Evolutionary conservation across 2,329 filamentous ascomycete species (phyloP).

Genomic region (Myriosclerotinia duriaeana): DNA sequence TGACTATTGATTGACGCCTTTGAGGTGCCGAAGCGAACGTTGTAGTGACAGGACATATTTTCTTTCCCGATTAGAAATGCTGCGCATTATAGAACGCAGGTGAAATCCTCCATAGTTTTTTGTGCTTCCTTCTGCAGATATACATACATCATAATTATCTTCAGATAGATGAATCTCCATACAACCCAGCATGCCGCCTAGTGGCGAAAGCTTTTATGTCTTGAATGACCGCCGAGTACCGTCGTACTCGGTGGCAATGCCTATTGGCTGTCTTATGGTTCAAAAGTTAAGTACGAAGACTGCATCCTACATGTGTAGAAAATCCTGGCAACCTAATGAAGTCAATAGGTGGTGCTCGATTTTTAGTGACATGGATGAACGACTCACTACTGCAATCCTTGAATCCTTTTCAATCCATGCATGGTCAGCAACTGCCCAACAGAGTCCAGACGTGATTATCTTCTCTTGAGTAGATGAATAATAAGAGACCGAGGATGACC

Average conservation of each 20-base stretch:
- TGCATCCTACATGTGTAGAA: background rate
- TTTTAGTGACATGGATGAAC: background rate
- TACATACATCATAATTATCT: background rate
- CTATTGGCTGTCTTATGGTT: conserved; percentile 8
- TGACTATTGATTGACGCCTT: conserved; percentile 8
- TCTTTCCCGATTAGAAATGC: background rate
- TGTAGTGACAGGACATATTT: background rate
- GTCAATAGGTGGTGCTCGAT: background rate
- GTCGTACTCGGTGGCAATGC: background rate
- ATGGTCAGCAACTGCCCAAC: background rate
- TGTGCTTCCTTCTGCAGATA: background rate
- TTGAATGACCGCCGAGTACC: conserved; percentile 1
- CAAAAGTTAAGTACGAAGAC: background rate
- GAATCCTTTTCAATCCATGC: background rate
- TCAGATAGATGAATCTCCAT: background rate
- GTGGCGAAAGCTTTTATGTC: conserved; percentile 3
- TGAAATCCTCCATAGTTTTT: background rate
- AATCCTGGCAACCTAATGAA: too few relatives aligned
- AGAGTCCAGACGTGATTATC: background rate
- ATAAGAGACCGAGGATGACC: background rate
- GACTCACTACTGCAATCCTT: background rate
- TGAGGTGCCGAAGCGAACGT: conserved; percentile 12
- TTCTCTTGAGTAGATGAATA: background rate
- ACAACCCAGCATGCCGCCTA: background rate
- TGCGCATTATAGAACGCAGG: background rate